Conservation (phyloP, 2,329 filamentous ascomycete genomes). For the Pseudocercospora fuligena region DNA sequence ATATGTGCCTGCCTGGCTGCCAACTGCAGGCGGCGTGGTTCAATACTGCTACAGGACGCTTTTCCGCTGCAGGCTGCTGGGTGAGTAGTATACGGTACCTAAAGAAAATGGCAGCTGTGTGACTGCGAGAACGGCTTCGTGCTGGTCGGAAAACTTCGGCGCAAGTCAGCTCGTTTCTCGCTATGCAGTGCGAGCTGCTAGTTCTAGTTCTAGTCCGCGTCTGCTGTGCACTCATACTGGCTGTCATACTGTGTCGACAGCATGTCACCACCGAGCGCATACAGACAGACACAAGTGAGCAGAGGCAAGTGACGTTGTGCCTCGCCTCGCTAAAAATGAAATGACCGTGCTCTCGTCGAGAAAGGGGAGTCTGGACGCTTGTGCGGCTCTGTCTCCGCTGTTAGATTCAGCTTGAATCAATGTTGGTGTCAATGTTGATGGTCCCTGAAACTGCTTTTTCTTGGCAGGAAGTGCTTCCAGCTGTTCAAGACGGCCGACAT, state of each 20-base stretch:
- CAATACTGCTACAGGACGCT: neutral
- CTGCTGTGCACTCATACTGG: neutral
- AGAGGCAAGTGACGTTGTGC: neutral
- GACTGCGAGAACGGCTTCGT: neutral
- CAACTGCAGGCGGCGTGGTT: conserved; percentile 4
- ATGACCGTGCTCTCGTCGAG: neutral
- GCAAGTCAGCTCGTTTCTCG: neutral
- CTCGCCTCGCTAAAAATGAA: neutral
- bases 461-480: neutral
- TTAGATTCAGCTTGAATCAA: neutral
- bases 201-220: neutral
- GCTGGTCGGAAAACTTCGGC: neutral
- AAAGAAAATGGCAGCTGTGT: neutral
- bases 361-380: neutral
- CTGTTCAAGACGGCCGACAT: neutral
- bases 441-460: neutral
- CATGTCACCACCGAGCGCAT: neutral
- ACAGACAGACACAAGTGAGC: neutral
- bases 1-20: conserved; percentile 5
- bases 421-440: neutral
- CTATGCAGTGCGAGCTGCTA: neutral
- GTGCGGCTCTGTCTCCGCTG: neutral
- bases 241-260: neutral
- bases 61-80: neutral
- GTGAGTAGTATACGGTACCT: neutral